A percentile compares a stretch with the other conserved stretches of the same genome.
Evolutionary conservation across 768 basidiomycete species (phyloP).

Genomic region (Favolaschia claudopus): DNA sequence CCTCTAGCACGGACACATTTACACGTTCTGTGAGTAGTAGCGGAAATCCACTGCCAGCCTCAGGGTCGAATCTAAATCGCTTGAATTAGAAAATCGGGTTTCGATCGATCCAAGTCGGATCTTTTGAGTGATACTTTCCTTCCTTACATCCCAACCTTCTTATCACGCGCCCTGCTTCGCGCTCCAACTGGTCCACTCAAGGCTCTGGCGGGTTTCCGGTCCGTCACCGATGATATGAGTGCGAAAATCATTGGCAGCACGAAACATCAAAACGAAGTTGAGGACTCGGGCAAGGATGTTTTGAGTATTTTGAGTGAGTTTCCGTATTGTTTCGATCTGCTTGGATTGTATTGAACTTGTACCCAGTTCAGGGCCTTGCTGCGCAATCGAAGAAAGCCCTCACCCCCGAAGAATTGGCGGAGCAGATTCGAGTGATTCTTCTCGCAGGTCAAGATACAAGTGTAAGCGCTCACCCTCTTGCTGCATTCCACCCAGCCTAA

Average conservation of each 20-base stretch:
- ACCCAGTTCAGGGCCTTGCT: slow-evolving; percentile 10
- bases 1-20: slow-evolving; percentile 21
- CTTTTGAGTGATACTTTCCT: slow-evolving; percentile 8
- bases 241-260: slow-evolving; percentile 3
- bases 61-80: neutral
- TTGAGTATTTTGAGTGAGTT: slow-evolving; percentile 18
- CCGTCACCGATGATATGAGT: slow-evolving; percentile 15
- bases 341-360: neutral
- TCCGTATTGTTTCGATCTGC: neutral
- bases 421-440: slow-evolving; percentile 21
- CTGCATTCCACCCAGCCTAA: neutral
- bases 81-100: neutral
- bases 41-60: neutral
- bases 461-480: neutral
- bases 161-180: neutral
- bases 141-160: slow-evolving; percentile 13
- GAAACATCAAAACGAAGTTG: neutral
- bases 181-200: slow-evolving; percentile 15
- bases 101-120: slow-evolving; percentile 7
- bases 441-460: slow-evolving; percentile 25
- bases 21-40: slow-evolving; percentile 15
- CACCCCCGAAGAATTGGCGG: slow-evolving; percentile 14
- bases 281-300: slow-evolving; percentile 7
- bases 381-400: slow-evolving; percentile 6
- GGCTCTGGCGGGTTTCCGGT: slow-evolving; percentile 8